Evolutionary conservation across 75 land plant genomes (phyloP).

Genomic region (Picea glauca): DNA sequence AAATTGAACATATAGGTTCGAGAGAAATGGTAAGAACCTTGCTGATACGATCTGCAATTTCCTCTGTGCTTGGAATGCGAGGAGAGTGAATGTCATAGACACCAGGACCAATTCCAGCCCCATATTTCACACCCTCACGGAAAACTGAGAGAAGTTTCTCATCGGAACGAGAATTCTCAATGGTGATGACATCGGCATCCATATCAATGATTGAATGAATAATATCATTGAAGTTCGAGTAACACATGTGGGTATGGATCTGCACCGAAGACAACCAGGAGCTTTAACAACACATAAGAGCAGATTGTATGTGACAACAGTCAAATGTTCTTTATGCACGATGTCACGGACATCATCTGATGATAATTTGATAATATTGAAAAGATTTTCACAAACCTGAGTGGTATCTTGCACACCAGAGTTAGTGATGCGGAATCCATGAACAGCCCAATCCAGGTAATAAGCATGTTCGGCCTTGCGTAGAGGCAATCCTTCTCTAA

Average conservation of each 20-base stretch:
- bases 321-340: not conserved
- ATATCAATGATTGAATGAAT: constrained; percentile 86
- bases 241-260: constrained; percentile 90
- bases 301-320: not conserved
- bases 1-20: not conserved
- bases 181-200: constrained; percentile 89
- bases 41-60: constrained; percentile 78
- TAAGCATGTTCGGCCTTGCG: constrained; percentile 72
- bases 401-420: constrained; percentile 79
- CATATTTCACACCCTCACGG: constrained; percentile 77
- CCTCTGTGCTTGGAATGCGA: constrained; percentile 72
- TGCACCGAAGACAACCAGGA: constrained; percentile 13
- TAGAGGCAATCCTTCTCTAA: constrained; percentile 75
- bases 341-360: not conserved
- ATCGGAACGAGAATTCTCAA: constrained; percentile 84
- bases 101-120: constrained; percentile 84
- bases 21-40: constrained; percentile 20
- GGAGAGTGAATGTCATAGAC: constrained; percentile 90
- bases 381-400: constrained; percentile 36
- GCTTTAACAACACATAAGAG: not conserved
- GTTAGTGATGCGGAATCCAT: constrained; percentile 82
- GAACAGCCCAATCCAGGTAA: constrained; percentile 88
- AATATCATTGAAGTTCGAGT: constrained; percentile 85
- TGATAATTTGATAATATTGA: not conserved
- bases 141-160: constrained; percentile 85